These are phyloP conservation scores for Fagopyrum esculentum DNA, from an alignment of 148 eudicot genomes.

Conservation along the genomic window DNA sequence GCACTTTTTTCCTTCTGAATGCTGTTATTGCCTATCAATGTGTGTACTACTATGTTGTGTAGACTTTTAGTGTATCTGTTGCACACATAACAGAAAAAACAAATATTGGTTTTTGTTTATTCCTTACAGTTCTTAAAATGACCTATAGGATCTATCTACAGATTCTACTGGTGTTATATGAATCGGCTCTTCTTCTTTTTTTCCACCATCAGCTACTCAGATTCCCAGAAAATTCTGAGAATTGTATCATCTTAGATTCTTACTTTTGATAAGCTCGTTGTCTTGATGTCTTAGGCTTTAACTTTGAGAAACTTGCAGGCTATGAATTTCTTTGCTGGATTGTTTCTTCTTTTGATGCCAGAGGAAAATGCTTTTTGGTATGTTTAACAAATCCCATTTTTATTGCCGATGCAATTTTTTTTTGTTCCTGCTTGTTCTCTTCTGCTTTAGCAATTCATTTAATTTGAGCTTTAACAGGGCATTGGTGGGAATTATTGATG, in stretches of 20 bases:
- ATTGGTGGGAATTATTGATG: constrained; percentile 76
- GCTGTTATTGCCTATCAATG: neutral
- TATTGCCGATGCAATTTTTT: neutral
- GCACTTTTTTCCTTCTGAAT: neutral
- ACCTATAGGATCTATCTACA: neutral
- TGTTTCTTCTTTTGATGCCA: constrained; percentile 89
- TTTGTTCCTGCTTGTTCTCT: constrained; percentile 1
- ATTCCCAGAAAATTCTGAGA: neutral
- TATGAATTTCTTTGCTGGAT: constrained; percentile 96
- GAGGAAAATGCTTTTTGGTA: constrained; percentile 99
- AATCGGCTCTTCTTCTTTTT: neutral
- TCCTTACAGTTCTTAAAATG: neutral
- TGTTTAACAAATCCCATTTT: constrained; percentile 17
- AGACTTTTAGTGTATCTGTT: neutral
- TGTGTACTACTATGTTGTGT: neutral
- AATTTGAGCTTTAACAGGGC: constrained; percentile 46
- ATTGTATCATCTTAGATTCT: neutral
- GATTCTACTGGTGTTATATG: neutral
- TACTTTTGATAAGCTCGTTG: neutral
- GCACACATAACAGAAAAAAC: neutral
- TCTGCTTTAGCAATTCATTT: neutral
- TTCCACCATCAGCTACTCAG: neutral
- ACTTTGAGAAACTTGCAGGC: constrained; percentile 48
- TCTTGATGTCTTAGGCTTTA: neutral
- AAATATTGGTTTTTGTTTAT: neutral